Evolutionary conservation across 169 alveolate species (phyloP), one percentile per base, ranked within the genome.

Genomic region (Theileria sp.): DNA sequence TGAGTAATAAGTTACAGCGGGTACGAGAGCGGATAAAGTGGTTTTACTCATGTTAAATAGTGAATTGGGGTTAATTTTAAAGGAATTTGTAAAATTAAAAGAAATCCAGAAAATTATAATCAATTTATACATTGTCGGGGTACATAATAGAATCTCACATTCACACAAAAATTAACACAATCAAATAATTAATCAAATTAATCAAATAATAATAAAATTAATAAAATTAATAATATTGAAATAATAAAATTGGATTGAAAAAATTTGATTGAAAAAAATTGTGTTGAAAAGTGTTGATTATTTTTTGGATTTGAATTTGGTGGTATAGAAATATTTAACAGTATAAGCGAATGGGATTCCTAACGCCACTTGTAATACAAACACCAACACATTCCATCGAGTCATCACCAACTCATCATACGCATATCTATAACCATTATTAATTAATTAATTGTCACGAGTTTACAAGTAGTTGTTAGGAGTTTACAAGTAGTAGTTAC

Each of bases 331-430:
- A 25, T 74, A 8, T 21, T 60, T 62, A 50, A 74, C 80, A 9
- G 26, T 13, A 10, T 28, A 54, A 2, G 61, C 70, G 12, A 60
- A 74, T 21, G 49, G 77, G 3, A 74, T 44, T 60, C 79, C 72
- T 64, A 30, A 54, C 4, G 62, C 61, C 0, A 54, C 58, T 68
- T 74, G 80, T 30, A 74, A 34, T 7, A 25, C 80, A 56, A 74
- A 74, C 5, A 74, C 79, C 21, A 54, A 17, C 13, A 58, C 12
- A 54, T 62, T 74, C 21, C 76, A 7, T 6, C 34, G 0, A 19
- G 12, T 64, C 15, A 23, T 23, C 49, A 23, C 25, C 49, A 38
- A 6, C 25, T 64, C 72, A 32, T 64, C 72, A 38, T 44, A 44
- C 17, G 54, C 54, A 44, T 44, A 44, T 44, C 54, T 44, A 44